Percentiles rank a stretch among this genome's conserved stretches.
Conservation (phyloP, 2,329 filamentous ascomycete genomes). For the Fusarium cicatricum region DNA sequence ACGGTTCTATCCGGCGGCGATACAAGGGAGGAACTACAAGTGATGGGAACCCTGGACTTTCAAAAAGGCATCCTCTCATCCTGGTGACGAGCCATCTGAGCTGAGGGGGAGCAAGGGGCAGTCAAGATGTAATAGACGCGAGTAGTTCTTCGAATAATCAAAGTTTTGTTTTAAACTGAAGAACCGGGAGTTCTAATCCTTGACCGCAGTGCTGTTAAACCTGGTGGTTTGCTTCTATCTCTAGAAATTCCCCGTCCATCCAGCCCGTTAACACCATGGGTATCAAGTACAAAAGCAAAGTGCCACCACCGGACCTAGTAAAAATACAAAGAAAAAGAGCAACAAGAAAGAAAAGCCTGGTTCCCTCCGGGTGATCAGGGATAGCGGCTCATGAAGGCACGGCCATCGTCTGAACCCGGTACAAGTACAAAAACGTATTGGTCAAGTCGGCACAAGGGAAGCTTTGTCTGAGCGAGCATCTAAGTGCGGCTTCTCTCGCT, state of each 20-base stretch:
- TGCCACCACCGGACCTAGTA: not conserved
- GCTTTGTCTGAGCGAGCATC: too few species aligned
- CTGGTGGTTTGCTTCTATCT: too few species aligned
- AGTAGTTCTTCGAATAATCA: conserved; percentile 18
- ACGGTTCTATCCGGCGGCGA: conserved; percentile 3
- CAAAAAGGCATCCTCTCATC: too few species aligned
- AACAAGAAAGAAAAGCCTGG: not conserved
- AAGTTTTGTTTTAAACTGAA: not conserved
- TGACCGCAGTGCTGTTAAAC: too few species aligned
- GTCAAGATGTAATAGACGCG: conserved; percentile 14
- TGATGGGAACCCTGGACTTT: conserved; percentile 14
- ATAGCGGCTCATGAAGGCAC: too few species aligned
- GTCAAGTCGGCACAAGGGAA: too few species aligned
- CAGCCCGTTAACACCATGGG: too few species aligned
- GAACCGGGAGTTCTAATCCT: too few species aligned
- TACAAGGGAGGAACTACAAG: conserved; percentile 10
- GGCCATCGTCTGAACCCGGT: too few species aligned
- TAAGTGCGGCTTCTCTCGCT: conserved; percentile 16
- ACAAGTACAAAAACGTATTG: too few species aligned
- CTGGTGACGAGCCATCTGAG: not conserved
- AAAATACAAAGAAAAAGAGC: not conserved
- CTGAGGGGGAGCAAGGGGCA: not conserved
- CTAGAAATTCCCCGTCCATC: too few species aligned
- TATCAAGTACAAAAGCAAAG: not conserved
- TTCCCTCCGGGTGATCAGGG: too few species aligned